Conservation (phyloP, 169 alveolate species). For the Plasmodium gonderi region DNA sequence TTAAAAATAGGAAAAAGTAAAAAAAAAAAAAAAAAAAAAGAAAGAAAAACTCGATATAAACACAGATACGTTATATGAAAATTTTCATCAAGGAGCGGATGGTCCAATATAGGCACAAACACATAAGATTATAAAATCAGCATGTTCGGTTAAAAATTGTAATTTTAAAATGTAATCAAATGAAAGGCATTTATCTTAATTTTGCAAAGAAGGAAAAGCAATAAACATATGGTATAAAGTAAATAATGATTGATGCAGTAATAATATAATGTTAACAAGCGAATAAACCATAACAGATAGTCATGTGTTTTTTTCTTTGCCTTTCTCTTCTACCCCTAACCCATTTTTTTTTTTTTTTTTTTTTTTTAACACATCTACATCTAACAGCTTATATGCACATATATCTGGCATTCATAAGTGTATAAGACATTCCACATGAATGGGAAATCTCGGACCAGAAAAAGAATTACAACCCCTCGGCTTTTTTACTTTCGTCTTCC, state of each 20-base stretch:
- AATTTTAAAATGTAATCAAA: too few species aligned
- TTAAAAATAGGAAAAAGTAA: neutral
- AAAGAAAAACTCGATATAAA: neutral
- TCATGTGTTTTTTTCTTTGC: neutral
- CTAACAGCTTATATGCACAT: too few species aligned
- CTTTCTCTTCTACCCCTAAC: too few species aligned
- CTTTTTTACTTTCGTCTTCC: neutral
- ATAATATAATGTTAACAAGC: neutral
- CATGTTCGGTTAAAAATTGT: neutral
- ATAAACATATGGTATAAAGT: neutral
- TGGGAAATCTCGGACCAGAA: neutral
- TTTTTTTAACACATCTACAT: too few species aligned
- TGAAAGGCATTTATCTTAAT: neutral
- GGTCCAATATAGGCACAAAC: neutral
- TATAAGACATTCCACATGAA: too few species aligned
- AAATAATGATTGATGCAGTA: neutral
- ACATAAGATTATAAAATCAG: neutral
- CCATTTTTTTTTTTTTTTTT: too few species aligned
- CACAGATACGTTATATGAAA: neutral
- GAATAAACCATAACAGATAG: neutral
- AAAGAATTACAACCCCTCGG: neutral
- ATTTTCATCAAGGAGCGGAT: neutral
- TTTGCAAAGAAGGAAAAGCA: neutral
- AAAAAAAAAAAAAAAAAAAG: neutral
- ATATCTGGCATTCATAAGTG: too few species aligned